Base-by-base conservation (phyloP, 78 protist species). In the Pelomyxa schiedti region DNA sequence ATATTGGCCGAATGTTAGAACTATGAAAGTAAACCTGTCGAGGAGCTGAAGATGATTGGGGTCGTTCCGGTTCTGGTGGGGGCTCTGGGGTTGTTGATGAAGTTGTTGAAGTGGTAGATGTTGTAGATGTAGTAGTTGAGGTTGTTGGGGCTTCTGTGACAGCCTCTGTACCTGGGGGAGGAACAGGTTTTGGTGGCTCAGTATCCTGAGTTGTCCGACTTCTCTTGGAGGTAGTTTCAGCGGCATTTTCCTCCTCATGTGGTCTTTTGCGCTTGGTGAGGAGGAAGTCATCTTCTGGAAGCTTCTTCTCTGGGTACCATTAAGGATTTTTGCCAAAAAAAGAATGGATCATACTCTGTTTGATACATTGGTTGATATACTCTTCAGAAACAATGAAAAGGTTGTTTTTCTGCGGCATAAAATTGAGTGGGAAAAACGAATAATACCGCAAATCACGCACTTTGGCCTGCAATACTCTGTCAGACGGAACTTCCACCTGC, bases 321-420 rank as follows among this genome's bases (percentile, higher is more conserved):
- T 16, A 16, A 16, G 32, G 58, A 16, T 47, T 16, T 16, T 24
- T 24, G 58, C 32, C 58, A 16, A 47, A 47, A 16, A 47, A 16
- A 47, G 58, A 16, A 16, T 47, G 66, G 81, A 68, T 71, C 69
- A 39, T 63, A 72, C 0, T 39, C 38, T 1, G 69, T 32, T 66
- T 67, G 41, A 84, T 42, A 22, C 66, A 75, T 42, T 84, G 67
- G 3, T 69, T 16, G 32, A 84, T 38, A 30, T 40, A 84, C 28
- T 53, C 69, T 47, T 84, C 89, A 6, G 69, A 36, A 4, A 84
- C 74, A 37, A 84, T 75, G 24, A 16, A 40, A 8, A 81, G 65
- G 39, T 76, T 76, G 22, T 47, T 47, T 16, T 47, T 16, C 58
- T 47, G 58, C 58, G 16, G 32, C 32, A 24, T 47, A 16, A 47